phyloP scores from a whole-genome alignment of 805 yeast genomes.

The Ogataea nakhonphanomensis region DNA sequence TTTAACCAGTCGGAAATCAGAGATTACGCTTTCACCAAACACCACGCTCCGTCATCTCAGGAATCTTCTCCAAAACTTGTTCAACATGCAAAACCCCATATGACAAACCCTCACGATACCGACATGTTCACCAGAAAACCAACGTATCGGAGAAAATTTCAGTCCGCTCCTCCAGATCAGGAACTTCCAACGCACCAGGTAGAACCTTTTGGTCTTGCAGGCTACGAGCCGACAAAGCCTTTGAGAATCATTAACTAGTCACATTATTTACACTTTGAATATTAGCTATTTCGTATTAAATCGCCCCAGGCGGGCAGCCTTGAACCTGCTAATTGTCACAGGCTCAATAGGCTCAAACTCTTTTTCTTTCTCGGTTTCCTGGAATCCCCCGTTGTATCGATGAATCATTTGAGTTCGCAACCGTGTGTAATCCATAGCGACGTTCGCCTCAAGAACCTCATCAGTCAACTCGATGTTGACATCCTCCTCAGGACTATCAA shows the following conservation, averaged over 20 bases:
- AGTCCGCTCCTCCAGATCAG: conserved; percentile 20
- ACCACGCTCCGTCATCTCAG: background rate
- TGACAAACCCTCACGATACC: conserved; percentile 21
- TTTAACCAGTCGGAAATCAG: conserved; percentile 23
- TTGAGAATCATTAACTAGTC: conserved; percentile 18
- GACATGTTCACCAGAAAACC: conserved; percentile 25
- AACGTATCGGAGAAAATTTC: conserved; percentile 14
- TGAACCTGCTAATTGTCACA: conserved; percentile 62
- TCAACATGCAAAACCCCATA: background rate
- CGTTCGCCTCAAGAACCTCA: conserved; percentile 43
- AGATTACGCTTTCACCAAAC: conserved; percentile 14
- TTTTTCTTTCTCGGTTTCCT: conserved; percentile 43
- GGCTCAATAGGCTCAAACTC: conserved; percentile 71
- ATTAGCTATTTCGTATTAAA: conserved; percentile 2
- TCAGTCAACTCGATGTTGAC: conserved; percentile 29
- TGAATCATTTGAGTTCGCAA: conserved; percentile 50
- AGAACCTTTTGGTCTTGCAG: conserved; percentile 30
- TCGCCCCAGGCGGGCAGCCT: conserved; percentile 44
- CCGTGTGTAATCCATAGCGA: conserved; percentile 54
- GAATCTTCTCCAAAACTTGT: conserved; percentile 2
- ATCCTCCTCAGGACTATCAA: conserved; percentile 27
- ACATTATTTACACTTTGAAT: background rate
- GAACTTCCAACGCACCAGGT: conserved; percentile 25
- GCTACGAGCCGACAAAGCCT: conserved; percentile 24
- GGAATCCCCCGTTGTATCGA: conserved; percentile 44